A percentile compares a stretch with the other conserved stretches of the same genome.
Evolutionary conservation across 495 filamentous ascomycete genomes (phyloP).

Genomic region (Lepidopterella palustris): DNA sequence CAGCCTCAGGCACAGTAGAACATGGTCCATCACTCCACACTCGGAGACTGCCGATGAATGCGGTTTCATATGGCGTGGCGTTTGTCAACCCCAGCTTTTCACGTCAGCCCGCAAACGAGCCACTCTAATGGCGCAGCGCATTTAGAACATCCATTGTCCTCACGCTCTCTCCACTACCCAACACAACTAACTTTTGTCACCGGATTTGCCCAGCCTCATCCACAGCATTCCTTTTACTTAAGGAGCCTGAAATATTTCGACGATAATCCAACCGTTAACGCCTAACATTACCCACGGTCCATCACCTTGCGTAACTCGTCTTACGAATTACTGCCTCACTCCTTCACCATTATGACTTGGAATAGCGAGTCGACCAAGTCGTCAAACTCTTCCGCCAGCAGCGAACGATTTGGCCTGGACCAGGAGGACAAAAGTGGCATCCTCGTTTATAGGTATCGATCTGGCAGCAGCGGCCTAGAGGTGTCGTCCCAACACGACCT

Average conservation of each 20-base stretch:
- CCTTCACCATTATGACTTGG: conserved; percentile 17
- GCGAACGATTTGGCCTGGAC: conserved; percentile 31
- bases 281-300: background rate
- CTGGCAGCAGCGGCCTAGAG: conserved; percentile 24
- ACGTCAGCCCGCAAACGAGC: background rate
- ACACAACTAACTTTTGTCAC: background rate
- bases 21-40: too few species aligned
- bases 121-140: background rate
- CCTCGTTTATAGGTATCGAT: conserved; percentile 34
- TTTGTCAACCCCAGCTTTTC: background rate
- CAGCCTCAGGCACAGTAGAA: background rate
- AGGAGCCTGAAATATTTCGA: background rate
- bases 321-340: conserved; percentile 11
- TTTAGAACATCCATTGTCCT: too few species aligned
- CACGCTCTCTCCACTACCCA: background rate
- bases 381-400: conserved; percentile 15
- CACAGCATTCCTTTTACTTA: background rate
- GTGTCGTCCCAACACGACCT: conserved; percentile 34
- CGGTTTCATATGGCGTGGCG: background rate
- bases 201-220: background rate
- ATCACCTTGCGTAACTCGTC: conserved; percentile 15
- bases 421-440: conserved; percentile 31
- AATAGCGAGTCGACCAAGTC: conserved; percentile 28
- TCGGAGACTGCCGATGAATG: too few species aligned
- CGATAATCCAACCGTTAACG: background rate